Base-by-base conservation (phyloP, 352 stramenopile species). In the Pythium rishiriense region DNA sequence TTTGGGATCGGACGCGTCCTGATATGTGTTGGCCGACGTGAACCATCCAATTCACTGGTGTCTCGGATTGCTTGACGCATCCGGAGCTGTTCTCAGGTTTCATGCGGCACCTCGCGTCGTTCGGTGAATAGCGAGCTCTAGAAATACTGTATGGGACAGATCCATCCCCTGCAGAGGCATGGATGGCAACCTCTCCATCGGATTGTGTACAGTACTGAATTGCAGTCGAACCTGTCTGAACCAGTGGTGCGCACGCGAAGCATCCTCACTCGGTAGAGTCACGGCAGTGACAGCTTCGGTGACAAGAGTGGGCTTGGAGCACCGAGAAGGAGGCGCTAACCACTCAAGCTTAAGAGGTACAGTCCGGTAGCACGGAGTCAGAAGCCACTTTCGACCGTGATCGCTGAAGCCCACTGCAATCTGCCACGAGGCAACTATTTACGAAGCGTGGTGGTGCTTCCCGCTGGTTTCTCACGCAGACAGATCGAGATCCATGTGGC, bases 401-500 rank as follows among this genome's bases (percentile, higher is more conserved):
- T 35, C 31, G 5, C 10, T 35, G 31, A 35, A 11, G 5, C 31
- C 5, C 5, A 35, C 31, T 43, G 14, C 37, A 43, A 17, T 43
- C 41, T 47, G 41, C 41, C 41, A 28, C 41, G 39, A 1, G 39
- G 39, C 14, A 12, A 46, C 39, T 12, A n/a, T n/a, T 14, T 14
- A 9, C 41, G 41, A 47, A 26, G n/a, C n/a, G 41, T 47, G 41
- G 41, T 25, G 8, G 19, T 14, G 41, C 41, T 47, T 47, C 41
- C 41, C 41, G n/a, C 41, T 47, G 41, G 41, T 47, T 47, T 14
- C 8, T 4, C 1, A 21, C 24, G 22, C 19, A 15, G 25, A 29
- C 26, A 41, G 25, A n/a, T n/a, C n/a, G 26, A 21, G 47, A 39
- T 41, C 25, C 26, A 54, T 54, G 47, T 54, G 47, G 47, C 47